Conservation (phyloP, 352 stramenopile genomes). For the Blastocystis sp. region DNA sequence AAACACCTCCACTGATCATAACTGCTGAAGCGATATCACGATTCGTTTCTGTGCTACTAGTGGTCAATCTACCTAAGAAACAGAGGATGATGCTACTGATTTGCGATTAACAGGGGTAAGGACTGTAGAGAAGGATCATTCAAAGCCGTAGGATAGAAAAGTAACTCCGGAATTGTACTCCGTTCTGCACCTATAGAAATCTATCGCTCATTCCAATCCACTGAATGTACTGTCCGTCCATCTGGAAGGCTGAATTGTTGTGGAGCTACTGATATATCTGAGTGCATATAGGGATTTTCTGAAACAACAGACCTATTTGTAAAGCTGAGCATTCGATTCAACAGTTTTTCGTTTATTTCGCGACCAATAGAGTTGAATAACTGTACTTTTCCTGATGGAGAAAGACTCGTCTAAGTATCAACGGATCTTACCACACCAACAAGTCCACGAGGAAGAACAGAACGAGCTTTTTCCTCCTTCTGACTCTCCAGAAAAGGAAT, state of each 20-base stretch:
- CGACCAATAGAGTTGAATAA: slow-evolving; percentile 4
- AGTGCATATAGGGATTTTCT: slow-evolving; percentile 44
- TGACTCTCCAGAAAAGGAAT: not conserved
- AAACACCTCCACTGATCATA: slow-evolving; percentile 24
- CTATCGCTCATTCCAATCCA: not conserved
- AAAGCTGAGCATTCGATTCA: not conserved
- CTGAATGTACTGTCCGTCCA: not conserved
- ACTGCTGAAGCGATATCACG: not conserved
- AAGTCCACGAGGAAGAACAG: not conserved
- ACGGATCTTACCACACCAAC: not conserved
- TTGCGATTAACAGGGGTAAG: slow-evolving; percentile 11
- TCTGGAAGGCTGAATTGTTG: slow-evolving; percentile 10
- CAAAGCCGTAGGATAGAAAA: slow-evolving; percentile 36
- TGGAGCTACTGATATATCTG: not conserved
- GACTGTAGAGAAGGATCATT: slow-evolving; percentile 50
- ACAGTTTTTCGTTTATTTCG: slow-evolving; percentile 58
- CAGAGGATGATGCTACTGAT: not conserved
- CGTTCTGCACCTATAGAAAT: not conserved
- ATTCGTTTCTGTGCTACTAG: not conserved
- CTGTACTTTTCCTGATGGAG: not conserved
- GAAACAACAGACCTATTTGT: slow-evolving; percentile 6
- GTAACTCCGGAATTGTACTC: slow-evolving; percentile 52
- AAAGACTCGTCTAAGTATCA: not conserved
- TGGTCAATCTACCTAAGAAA: slow-evolving; percentile 7
- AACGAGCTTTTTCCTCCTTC: not conserved